phyloP scores from a whole-genome alignment of 495 filamentous ascomycete species.

The Trypethelium eluteriae region DNA sequence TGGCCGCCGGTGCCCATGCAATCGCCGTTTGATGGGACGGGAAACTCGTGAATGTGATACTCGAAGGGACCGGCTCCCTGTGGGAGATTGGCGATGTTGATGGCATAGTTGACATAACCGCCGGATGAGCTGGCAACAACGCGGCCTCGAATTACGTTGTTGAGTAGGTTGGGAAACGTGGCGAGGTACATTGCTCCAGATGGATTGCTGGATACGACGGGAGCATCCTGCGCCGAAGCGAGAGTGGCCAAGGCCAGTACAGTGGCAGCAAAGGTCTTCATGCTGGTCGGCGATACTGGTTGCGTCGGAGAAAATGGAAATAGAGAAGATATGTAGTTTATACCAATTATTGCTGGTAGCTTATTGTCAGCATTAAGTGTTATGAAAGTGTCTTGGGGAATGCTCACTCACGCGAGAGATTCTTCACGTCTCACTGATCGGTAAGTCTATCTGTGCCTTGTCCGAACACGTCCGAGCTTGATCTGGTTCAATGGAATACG shows the following conservation, averaged over 20 bases:
- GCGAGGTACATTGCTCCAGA: slow-evolving; percentile 51
- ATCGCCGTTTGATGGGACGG: slow-evolving; percentile 67
- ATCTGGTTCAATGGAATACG: neutral
- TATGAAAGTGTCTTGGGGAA: neutral
- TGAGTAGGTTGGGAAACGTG: slow-evolving; percentile 47
- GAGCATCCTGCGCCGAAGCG: slow-evolving; percentile 16
- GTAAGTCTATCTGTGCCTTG: neutral
- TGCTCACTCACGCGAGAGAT: neutral
- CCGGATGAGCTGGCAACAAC: slow-evolving; percentile 51
- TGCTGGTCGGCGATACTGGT: neutral
- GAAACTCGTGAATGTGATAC: slow-evolving; percentile 75
- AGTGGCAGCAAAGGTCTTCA: neutral
- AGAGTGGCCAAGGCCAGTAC: neutral
- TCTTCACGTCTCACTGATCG: neutral
- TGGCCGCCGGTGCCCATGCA: slow-evolving; percentile 66
- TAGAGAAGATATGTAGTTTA: neutral
- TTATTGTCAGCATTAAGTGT: neutral
- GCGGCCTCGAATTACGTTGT: slow-evolving; percentile 53
- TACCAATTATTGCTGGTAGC: neutral
- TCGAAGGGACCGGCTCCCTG: slow-evolving; percentile 60
- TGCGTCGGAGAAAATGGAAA: neutral
- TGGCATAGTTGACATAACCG: slow-evolving; percentile 53
- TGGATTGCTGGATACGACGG: slow-evolving; percentile 56
- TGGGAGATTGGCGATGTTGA: slow-evolving; percentile 61
- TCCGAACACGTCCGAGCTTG: neutral